Evolutionary conservation across 306 rosid genomes (phyloP).

Genomic region (Leucaena leucocephala): DNA sequence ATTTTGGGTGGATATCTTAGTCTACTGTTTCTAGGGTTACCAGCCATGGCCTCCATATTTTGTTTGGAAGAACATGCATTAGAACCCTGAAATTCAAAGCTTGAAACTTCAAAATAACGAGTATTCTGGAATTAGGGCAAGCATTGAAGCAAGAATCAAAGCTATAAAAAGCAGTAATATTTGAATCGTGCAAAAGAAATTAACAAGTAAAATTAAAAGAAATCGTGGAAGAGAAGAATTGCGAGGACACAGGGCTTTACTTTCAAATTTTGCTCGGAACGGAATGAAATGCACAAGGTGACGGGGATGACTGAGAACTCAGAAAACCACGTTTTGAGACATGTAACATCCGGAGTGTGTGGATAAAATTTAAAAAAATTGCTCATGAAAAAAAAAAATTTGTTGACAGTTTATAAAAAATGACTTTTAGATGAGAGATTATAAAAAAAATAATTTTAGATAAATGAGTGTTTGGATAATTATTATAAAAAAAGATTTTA

Average conservation of each 20-base stretch:
- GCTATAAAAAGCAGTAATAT: neutral
- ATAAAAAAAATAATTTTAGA: too few relatives aligned
- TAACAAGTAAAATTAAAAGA: neutral
- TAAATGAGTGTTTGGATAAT: too few relatives aligned
- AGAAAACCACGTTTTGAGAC: neutral
- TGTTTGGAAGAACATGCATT: neutral
- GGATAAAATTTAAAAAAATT: too few relatives aligned
- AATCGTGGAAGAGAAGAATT: neutral
- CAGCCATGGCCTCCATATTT: constrained; percentile 46
- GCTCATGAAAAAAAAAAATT: too few relatives aligned
- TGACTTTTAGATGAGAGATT: too few relatives aligned
- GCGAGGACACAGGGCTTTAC: neutral
- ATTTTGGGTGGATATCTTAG: constrained; percentile 32
- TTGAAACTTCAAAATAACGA: constrained; percentile 11
- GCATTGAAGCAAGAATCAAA: neutral
- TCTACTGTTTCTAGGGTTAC: constrained; percentile 40
- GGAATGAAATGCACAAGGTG: neutral
- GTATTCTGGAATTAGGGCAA: neutral
- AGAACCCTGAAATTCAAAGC: constrained; percentile 20
- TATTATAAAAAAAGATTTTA: too few relatives aligned
- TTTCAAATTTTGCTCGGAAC: neutral
- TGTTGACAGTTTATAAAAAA: too few relatives aligned
- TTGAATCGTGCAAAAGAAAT: neutral
- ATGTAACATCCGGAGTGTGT: too few relatives aligned
- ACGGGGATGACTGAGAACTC: neutral